phyloP scores from a whole-genome alignment of 768 basidiomycete genomes.

The Strobilomyces echinocephalus region DNA sequence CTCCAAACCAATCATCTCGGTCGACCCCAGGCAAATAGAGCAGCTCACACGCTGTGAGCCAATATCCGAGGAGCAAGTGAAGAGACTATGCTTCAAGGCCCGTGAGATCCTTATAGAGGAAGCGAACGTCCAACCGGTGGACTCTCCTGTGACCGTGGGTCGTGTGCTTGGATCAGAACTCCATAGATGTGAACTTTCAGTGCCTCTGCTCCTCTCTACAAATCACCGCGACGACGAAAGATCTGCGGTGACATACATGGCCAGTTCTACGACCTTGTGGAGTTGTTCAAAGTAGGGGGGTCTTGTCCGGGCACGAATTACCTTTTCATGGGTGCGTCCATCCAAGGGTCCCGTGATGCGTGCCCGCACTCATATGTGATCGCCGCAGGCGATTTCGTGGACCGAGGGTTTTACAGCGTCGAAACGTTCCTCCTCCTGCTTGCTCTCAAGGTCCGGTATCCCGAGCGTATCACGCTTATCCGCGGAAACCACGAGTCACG shows the following conservation, averaged over 20 bases:
- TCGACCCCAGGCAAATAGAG: conserved; percentile 75
- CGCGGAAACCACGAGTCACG: conserved; percentile 97
- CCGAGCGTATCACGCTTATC: conserved; percentile 94
- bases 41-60: conserved; percentile 91
- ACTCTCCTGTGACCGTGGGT: conserved; percentile 90
- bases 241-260: conserved; percentile 97
- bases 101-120: conserved; percentile 96
- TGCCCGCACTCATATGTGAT: conserved; percentile 9
- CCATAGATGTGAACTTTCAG: conserved; percentile 1
- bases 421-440: conserved; percentile 94
- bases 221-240: conserved; percentile 33
- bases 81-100: conserved; percentile 91
- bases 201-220: conserved; percentile 1
- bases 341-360: background rate
- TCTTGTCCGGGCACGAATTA: conserved; percentile 92
- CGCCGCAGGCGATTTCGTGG: conserved; percentile 87
- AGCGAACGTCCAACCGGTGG: conserved; percentile 94
- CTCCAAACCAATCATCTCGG: conserved; percentile 15
- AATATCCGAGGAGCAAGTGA: conserved; percentile 94
- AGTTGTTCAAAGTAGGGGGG: conserved; percentile 90
- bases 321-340: conserved; percentile 83
- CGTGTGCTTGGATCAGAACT: background rate
- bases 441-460: conserved; percentile 94
- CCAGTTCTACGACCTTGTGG: conserved; percentile 94
- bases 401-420: conserved; percentile 94